These are phyloP conservation scores for Akebia trifoliata DNA, from an alignment of 164 flowering plant genomes.

Conservation along the genomic window DNA sequence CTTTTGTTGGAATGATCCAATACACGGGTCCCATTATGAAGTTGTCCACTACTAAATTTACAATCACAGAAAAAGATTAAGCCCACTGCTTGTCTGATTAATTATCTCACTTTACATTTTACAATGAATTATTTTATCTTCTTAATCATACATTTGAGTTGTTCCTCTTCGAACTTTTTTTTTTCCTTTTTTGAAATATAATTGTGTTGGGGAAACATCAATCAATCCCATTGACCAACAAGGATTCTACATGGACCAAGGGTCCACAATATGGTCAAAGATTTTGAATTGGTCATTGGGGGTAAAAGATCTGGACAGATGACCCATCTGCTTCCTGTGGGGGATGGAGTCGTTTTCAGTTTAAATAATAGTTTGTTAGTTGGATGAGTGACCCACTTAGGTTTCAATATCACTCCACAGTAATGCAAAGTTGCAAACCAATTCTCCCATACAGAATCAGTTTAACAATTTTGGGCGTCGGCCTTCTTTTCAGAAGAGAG, in stretches of 20 bases:
- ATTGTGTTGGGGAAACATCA: not conserved
- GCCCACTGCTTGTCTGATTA: not conserved
- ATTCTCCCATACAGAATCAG: no score
- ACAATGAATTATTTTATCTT: not conserved
- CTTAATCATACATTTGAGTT: not conserved
- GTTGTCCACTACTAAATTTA: no score
- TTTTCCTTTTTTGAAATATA: no score
- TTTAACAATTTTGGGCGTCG: no score
- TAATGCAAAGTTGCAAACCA: not conserved
- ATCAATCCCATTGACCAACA: not conserved
- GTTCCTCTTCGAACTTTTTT: not conserved
- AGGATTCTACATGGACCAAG: not conserved
- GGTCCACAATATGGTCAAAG: not conserved
- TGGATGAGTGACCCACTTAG: conserved; percentile 2
- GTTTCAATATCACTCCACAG: not conserved
- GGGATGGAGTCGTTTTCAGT: not conserved
- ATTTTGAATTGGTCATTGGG: not conserved
- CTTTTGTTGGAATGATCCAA: no score
- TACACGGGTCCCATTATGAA: no score
- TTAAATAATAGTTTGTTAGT: not conserved
- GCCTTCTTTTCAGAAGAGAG: no score
- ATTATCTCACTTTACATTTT: not conserved
- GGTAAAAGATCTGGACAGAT: not conserved
- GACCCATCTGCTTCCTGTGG: conserved; percentile 3
- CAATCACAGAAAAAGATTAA: not conserved